Conservation (phyloP, 768 basidiomycete species). For the Auricularia sp. region DNA sequence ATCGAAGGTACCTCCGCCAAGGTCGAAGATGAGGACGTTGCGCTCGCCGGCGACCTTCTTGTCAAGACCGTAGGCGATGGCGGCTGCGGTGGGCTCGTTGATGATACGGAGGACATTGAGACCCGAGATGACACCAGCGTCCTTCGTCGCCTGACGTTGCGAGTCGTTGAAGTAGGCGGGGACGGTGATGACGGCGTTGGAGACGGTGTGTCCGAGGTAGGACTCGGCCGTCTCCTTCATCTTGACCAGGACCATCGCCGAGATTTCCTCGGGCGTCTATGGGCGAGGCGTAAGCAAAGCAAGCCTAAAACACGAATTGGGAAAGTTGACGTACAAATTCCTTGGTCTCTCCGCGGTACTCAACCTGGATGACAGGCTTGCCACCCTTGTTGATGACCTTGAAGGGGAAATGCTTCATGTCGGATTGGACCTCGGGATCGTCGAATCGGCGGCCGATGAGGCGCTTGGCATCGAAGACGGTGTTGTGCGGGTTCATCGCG, state of each 20-base stretch:
- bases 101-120: slow-evolving; percentile 99
- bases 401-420: slow-evolving; percentile 31
- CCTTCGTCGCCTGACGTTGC: slow-evolving; percentile 97
- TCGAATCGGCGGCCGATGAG: slow-evolving; percentile 96
- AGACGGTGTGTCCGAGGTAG: slow-evolving; percentile 38
- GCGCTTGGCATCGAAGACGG: slow-evolving; percentile 98
- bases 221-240: slow-evolving; percentile 55
- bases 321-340: slow-evolving; percentile 30
- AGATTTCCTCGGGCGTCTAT: slow-evolving; percentile 35
- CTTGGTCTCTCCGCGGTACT: slow-evolving; percentile 46
- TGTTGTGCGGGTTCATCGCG: slow-evolving; percentile 99
- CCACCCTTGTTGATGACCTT: slow-evolving; percentile 20
- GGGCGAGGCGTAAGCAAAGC: background rate
- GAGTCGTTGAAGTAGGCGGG: slow-evolving; percentile 99
- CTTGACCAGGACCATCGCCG: slow-evolving; percentile 49
- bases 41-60: slow-evolving; percentile 90
- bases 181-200: slow-evolving; percentile 37
- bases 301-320: background rate
- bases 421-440: slow-evolving; percentile 13
- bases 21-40: slow-evolving; percentile 98
- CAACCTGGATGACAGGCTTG: slow-evolving; percentile 43
- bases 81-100: slow-evolving; percentile 99
- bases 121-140: slow-evolving; percentile 95
- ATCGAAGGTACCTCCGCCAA: slow-evolving; percentile 99
- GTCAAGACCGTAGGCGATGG: slow-evolving; percentile 97